A percentile compares a stretch with the other conserved stretches of the same genome.
Evolutionary conservation across 75 land plant species (phyloP).

Genomic region (Sequoia sempervirens): DNA sequence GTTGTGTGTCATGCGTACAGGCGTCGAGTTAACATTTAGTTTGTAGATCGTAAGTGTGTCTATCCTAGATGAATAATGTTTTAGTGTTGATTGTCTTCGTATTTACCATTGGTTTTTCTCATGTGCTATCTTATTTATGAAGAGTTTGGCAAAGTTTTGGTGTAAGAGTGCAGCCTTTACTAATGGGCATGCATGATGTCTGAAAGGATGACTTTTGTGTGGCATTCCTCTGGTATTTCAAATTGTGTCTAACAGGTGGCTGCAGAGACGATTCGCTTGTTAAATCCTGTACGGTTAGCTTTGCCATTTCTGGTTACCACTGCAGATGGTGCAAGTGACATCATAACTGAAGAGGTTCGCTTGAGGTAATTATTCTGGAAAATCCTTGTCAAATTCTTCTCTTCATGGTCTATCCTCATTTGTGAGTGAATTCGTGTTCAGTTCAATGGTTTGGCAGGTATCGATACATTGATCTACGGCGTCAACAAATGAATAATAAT

Average conservation of each 20-base stretch:
- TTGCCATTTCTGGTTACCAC: constrained; percentile 90
- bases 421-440: not conserved
- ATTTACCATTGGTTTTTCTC: not conserved
- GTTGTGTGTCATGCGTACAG: not conserved
- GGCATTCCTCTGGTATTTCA: not conserved
- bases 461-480: constrained; percentile 87
- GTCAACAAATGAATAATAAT: constrained; percentile 75
- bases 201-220: not conserved
- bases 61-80: not conserved
- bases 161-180: not conserved
- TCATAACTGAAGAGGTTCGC: constrained; percentile 80
- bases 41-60: not conserved
- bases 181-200: not conserved
- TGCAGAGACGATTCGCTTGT: constrained; percentile 66
- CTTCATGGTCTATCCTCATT: not conserved
- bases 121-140: not conserved
- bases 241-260: constrained; percentile 49
- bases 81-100: not conserved
- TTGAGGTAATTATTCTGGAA: constrained; percentile 53
- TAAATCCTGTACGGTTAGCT: constrained; percentile 63
- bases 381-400: not conserved
- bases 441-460: constrained; percentile 48
- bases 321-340: constrained; percentile 65
- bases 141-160: not conserved
- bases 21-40: not conserved